Evolutionary conservation across 352 stramenopile genomes (phyloP).

Genomic region (Phytophthora pini): DNA sequence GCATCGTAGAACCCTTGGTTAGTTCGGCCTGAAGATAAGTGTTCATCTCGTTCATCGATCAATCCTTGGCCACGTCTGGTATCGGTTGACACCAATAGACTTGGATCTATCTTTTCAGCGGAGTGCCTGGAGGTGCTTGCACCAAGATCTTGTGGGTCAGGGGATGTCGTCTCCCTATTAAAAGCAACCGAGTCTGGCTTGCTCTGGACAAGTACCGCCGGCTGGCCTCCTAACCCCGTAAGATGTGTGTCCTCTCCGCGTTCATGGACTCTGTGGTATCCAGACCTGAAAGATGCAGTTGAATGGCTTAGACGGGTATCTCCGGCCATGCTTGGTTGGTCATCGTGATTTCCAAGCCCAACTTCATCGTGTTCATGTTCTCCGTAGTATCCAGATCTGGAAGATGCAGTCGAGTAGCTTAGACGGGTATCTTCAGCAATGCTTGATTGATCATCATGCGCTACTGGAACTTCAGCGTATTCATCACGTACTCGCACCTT

Average conservation of each 20-base stretch:
- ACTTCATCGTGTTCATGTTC: conserved; percentile 8
- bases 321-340: not conserved
- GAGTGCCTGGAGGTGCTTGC: not conserved
- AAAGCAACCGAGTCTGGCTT: not conserved
- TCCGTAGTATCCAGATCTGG: not conserved
- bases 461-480: not conserved
- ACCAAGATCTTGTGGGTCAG: not conserved
- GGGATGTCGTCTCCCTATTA: conserved; percentile 1
- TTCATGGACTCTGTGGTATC: not conserved
- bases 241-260: conserved; percentile 3
- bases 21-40: conserved; percentile 4
- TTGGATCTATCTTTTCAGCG: not conserved
- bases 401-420: conserved; percentile 5
- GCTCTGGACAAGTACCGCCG: not conserved
- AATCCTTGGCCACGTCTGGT: conserved; percentile 1
- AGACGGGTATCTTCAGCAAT: conserved; percentile 1
- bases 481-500: not conserved
- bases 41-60: conserved; percentile 1
- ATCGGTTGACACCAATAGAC: not conserved
- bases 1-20: not conserved
- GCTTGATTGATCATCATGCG: not conserved
- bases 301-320: conserved; percentile 5
- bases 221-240: not conserved
- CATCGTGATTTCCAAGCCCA: conserved; percentile 1
- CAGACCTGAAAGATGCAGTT: conserved; percentile 2